Conservation (phyloP, 139 green algal species). For the Diplosphaera chodatii region DNA sequence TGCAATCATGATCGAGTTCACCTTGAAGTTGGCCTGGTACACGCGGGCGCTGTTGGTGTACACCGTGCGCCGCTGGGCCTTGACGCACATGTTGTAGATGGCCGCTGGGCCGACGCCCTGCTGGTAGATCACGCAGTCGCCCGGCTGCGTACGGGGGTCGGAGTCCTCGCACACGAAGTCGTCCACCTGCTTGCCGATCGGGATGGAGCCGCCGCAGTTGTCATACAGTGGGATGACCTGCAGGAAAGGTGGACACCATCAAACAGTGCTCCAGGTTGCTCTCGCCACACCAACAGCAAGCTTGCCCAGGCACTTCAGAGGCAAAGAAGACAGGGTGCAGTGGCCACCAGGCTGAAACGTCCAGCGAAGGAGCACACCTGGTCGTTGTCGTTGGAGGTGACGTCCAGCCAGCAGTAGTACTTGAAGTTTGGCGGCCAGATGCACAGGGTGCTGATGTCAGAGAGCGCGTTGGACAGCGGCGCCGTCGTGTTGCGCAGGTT, state of each 20-base stretch:
- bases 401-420: slow-evolving; percentile 1
- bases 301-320: no score
- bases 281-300: no score
- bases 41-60: not conserved
- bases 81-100: not conserved
- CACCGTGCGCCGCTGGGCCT: not conserved
- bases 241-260: no score
- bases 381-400: not conserved
- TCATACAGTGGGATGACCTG: not conserved
- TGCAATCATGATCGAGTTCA: no score
- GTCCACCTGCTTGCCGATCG: not conserved
- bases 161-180: not conserved
- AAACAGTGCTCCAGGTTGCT: no score
- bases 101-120: no score
- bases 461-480: no score
- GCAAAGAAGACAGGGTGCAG: no score
- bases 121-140: not conserved
- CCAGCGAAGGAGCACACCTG: no score
- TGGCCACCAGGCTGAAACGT: no score
- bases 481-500: not conserved
- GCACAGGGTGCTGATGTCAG: not conserved
- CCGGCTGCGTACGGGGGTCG: not conserved
- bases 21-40: not conserved
- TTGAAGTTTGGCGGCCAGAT: slow-evolving; percentile 1
- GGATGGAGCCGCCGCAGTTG: not conserved